A percentile compares a stretch with the other conserved stretches of the same genome.
These are phyloP conservation scores for Diaporthe longicolla DNA, from an alignment of 2,329 filamentous ascomycete species.

Conservation along the genomic window DNA sequence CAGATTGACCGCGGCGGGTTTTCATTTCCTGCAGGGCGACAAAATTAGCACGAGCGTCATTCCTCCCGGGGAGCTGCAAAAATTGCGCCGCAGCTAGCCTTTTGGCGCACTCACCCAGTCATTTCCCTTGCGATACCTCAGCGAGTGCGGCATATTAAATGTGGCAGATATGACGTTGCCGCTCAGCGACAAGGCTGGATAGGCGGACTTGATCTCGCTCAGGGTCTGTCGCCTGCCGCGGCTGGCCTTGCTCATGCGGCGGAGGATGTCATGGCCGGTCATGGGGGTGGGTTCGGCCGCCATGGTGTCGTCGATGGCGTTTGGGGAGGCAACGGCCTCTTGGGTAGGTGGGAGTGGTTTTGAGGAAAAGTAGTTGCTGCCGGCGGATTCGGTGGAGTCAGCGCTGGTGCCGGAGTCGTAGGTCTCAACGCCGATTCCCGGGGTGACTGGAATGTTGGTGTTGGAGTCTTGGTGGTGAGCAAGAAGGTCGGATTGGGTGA, in stretches of 20 bases:
- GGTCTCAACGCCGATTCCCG: conserved; percentile 53
- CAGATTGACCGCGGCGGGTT: conserved; percentile 87
- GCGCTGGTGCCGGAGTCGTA: conserved; percentile 48
- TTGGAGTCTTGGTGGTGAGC: conserved; percentile 53
- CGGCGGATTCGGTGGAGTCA: conserved; percentile 37
- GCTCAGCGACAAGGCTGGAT: conserved; percentile 70
- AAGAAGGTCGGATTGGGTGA: conserved; percentile 48
- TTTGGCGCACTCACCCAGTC: conserved; percentile 68
- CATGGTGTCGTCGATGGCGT: conserved; percentile 43
- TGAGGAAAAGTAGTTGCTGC: conserved; percentile 52
- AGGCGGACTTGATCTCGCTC: conserved; percentile 67
- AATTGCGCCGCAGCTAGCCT: neutral
- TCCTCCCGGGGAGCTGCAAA: neutral
- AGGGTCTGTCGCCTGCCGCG: conserved; percentile 62
- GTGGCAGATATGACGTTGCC: conserved; percentile 78
- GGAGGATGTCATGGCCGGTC: conserved; percentile 58
- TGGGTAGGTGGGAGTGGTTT: conserved; percentile 31
- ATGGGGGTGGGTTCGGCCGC: conserved; percentile 44
- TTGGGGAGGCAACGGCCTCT: conserved; percentile 47
- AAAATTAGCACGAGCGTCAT: conserved; percentile 1
- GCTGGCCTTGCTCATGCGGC: conserved; percentile 61
- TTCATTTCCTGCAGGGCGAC: conserved; percentile 73
- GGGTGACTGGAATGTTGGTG: conserved; percentile 57
- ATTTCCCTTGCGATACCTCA: conserved; percentile 70
- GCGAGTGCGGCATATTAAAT: conserved; percentile 73